A percentile compares a stretch with the other conserved stretches of the same genome.
Conservation (phyloP, 2,329 filamentous ascomycete genomes). For the Rhinocladiella mackenziei region DNA sequence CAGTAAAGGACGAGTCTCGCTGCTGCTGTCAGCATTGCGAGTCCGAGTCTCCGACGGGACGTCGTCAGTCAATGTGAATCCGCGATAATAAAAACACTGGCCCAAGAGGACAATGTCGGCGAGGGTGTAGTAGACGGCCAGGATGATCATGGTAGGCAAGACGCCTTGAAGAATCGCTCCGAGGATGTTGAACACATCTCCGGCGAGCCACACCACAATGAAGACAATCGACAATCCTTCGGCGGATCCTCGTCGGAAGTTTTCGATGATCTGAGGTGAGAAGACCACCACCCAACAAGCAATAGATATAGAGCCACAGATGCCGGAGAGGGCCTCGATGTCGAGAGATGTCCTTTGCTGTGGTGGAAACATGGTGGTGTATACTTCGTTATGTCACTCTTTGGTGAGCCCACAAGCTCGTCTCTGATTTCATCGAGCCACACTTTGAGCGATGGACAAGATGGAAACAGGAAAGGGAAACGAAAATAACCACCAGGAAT, state of each 20-base stretch:
- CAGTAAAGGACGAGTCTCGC: constrained; percentile 30
- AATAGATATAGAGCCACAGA: constrained; percentile 92
- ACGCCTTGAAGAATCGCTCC: constrained; percentile 90
- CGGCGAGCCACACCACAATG: constrained; percentile 85
- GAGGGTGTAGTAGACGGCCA: constrained; percentile 91
- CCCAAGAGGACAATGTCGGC: constrained; percentile 82
- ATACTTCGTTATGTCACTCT: no score
- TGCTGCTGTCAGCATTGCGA: constrained; percentile 12
- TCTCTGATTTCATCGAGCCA: no score
- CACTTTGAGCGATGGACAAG: no score
- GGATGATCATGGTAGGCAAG: constrained; percentile 88
- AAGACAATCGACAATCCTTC: constrained; percentile 89
- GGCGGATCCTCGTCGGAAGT: constrained; percentile 78
- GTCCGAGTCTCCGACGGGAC: constrained; percentile 6
- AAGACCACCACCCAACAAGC: constrained; percentile 98
- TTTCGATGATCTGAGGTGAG: constrained; percentile 93
- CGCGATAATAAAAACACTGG: constrained; percentile 95
- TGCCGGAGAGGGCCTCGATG: constrained; percentile 86
- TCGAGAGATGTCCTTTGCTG: constrained; percentile 60
- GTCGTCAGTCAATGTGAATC: constrained; percentile 54
- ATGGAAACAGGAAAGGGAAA: no score
- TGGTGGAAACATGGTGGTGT: constrained; percentile 34
- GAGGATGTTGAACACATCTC: constrained; percentile 94
- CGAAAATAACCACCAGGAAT: no score
- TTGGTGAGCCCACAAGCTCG: no score